A percentile compares a stretch with the other conserved stretches of the same genome.
Conservation (phyloP, 2,329 filamentous ascomycete species). For the Pestalotiopsis sp. region DNA sequence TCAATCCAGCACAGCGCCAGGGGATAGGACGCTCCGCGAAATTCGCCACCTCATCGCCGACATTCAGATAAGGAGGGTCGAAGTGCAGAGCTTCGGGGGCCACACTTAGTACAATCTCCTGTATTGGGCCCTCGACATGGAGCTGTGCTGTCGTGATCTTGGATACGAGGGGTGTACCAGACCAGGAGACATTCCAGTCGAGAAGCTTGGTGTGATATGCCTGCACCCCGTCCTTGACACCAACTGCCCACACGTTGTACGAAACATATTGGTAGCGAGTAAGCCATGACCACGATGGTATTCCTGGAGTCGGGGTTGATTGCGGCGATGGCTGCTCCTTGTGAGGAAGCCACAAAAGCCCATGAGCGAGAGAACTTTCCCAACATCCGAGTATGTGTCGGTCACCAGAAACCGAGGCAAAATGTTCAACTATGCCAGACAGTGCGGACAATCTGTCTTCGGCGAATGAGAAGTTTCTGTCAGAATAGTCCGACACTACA, state of each 20-base stretch:
- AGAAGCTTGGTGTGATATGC: not conserved
- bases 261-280: not conserved
- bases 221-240: too few species aligned
- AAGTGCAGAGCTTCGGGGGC: not conserved
- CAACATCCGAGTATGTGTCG: not conserved
- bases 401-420: not conserved
- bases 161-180: not conserved
- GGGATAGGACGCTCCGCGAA: not conserved
- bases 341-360: not conserved
- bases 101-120: not conserved
- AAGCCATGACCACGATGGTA: not conserved
- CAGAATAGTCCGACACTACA: not conserved
- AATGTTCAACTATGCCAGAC: not conserved
- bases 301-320: not conserved
- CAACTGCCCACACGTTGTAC: not conserved
- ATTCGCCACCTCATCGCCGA: not conserved
- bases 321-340: not conserved
- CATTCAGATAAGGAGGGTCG: not conserved
- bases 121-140: not conserved
- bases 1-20: not conserved
- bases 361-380: not conserved
- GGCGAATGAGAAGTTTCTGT: not conserved
- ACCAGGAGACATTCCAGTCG: not conserved
- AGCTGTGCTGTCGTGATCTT: not conserved
- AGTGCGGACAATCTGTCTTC: not conserved